These are phyloP conservation scores for Conticribra guillardii DNA, from an alignment of 108 stramenopile genomes.

Conservation along the genomic window DNA sequence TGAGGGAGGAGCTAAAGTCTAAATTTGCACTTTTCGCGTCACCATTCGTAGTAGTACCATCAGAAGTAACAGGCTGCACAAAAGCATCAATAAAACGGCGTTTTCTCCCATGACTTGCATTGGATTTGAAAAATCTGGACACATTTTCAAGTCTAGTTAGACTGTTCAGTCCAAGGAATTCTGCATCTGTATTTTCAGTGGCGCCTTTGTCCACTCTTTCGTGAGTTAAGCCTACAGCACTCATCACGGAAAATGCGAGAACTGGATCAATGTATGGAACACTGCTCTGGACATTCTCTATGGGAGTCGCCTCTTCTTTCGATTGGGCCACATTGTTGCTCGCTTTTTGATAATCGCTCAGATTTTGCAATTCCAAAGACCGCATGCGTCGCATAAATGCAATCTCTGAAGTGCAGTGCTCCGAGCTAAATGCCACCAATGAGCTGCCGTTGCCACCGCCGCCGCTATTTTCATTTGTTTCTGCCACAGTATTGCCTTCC, in stretches of 20 bases:
- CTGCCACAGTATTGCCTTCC: no score
- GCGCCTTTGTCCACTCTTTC: conserved; percentile 18
- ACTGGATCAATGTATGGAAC: conserved; percentile 59
- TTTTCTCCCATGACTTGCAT: conserved; percentile 14
- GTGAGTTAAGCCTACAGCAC: conserved; percentile 63
- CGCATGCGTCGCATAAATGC: conserved; percentile 53
- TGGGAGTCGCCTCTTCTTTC: not conserved
- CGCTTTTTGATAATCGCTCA: not conserved
- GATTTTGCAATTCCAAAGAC: conserved; percentile 26
- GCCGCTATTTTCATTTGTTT: no score
- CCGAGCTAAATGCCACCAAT: not conserved
- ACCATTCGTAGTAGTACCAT: no score
- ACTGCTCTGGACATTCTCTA: conserved; percentile 2
- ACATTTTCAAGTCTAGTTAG: conserved; percentile 22
- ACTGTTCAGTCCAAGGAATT: conserved; percentile 18
- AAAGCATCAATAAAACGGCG: conserved; percentile 9
- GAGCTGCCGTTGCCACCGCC: no score
- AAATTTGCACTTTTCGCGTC: no score
- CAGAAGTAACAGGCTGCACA: not conserved
- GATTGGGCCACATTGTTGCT: not conserved
- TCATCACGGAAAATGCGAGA: conserved; percentile 70
- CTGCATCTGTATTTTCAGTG: conserved; percentile 7
- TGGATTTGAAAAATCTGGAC: conserved; percentile 15
- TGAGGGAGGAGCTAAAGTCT: no score
- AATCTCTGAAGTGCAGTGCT: conserved; percentile 49